phyloP scores from a whole-genome alignment of 164 flowering plant species.

The Magnolia kwangsiensis region DNA sequence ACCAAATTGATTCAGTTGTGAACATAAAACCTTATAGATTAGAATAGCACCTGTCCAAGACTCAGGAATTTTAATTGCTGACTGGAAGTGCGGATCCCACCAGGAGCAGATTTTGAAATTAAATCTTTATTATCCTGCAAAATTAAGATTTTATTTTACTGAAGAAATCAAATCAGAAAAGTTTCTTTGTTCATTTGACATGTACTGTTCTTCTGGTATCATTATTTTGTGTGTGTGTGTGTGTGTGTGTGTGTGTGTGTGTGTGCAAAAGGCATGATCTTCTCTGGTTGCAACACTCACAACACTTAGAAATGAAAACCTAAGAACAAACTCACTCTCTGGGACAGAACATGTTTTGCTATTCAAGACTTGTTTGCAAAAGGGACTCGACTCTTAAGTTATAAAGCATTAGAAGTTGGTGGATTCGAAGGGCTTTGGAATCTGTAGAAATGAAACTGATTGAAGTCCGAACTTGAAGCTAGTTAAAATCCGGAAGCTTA shows the following conservation, averaged over 20 bases:
- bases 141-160: no score
- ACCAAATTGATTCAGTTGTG: no score
- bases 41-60: neutral
- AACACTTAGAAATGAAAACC: no score
- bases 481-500: no score
- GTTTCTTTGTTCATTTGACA: neutral
- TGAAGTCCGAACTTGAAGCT: no score
- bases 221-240: neutral
- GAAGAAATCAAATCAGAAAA: no score
- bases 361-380: no score
- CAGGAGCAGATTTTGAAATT: neutral
- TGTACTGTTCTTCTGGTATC: neutral
- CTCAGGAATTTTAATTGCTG: neutral
- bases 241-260: neutral
- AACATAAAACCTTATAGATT: no score
- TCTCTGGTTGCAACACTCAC: neutral
- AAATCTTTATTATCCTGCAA: no score
- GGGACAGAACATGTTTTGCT: neutral
- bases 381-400: neutral
- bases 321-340: neutral
- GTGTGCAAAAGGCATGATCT: neutral
- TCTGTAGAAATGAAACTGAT: no score
- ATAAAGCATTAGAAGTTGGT: neutral
- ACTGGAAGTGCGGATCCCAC: neutral
- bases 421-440: neutral